Base-by-base conservation (phyloP, 208 protist species). In the Wallacemonas sp. region DNA sequence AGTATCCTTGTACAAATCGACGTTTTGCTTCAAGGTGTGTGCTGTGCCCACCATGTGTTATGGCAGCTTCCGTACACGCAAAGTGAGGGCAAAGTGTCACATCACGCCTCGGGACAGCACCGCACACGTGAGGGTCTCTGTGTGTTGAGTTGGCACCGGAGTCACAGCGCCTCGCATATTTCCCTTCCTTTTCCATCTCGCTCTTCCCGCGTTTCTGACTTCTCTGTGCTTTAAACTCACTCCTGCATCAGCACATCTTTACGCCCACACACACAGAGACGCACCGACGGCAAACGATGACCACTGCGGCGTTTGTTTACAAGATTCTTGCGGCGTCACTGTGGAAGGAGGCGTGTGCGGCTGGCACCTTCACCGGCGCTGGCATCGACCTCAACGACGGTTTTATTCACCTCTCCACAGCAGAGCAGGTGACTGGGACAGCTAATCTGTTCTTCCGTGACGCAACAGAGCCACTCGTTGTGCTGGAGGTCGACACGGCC, bases 341-440 rank as follows among this genome's bases (percentile, higher is more conserved):
- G 6, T 58, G 52, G 58, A 33, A 48, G 32, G 43, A 47, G 4
- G 61, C 61, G 29, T 4, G 9, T 3, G 32, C 46, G 4, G 12
- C 27, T 3, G 61, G 61, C 19, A 16, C 16, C 5, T 66, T 66
- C 46, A 44, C n/a, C 19, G 61, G 61, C 14, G 44, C 61, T 24
- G 46, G 46, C 3, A 56, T 66, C 33, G 61, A 66, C 46, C 32
- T 66, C 16, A 43, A 5, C n/a, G 61, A 66, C 21, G 61, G 61
- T 5, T 66, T 66, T 30, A 66, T 66, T 33, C 61, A 66, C 21
- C n/a, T 66, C 3, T 66, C 61, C 2, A 36, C 46, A 2, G 46
- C 27, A 32, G 61, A 54, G 17, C 61, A 66, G 46, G 43, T 54
- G 19, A 1, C 61, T 6, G 46, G 46, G 19, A 66, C 61, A 1